phyloP scores from a whole-genome alignment of 306 rosid genomes.

The Astragalus membranaceus region DNA sequence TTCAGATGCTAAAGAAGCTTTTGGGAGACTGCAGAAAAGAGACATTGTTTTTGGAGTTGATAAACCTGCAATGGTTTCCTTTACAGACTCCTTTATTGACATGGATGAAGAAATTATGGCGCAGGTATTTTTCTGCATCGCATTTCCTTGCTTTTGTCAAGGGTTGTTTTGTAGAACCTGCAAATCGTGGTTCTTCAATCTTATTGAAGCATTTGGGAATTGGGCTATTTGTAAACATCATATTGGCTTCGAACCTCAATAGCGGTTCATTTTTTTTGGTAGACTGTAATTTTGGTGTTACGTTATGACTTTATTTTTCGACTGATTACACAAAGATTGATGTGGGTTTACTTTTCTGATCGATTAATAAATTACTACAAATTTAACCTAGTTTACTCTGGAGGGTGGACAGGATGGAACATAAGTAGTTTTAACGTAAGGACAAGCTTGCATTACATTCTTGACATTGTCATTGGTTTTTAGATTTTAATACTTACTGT shows the following conservation, averaged over 20 bases:
- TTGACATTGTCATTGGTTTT: background rate
- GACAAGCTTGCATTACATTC: background rate
- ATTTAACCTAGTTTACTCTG: background rate
- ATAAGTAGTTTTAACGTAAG: background rate
- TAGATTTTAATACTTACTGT: background rate
- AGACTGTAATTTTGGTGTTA: background rate
- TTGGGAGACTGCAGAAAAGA: conserved; percentile 71
- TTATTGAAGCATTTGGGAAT: conserved; percentile 9
- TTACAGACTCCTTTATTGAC: conserved; percentile 82
- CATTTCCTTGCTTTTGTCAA: conserved; percentile 17
- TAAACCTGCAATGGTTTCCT: conserved; percentile 84
- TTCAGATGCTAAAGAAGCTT: conserved; percentile 88
- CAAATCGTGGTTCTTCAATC: background rate
- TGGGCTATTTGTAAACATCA: background rate
- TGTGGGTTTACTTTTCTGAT: background rate
- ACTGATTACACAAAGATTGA: background rate
- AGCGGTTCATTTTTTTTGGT: background rate
- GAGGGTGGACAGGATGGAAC: background rate
- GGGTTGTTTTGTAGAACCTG: background rate
- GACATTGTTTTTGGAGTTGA: conserved; percentile 91
- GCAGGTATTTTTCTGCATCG: conserved; percentile 58
- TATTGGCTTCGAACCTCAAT: background rate
- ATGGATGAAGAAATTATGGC: conserved; percentile 80
- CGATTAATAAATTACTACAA: background rate
- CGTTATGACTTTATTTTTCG: background rate